Conservation (phyloP, 352 stramenopile genomes). For the Phytophthora megakarya region DNA sequence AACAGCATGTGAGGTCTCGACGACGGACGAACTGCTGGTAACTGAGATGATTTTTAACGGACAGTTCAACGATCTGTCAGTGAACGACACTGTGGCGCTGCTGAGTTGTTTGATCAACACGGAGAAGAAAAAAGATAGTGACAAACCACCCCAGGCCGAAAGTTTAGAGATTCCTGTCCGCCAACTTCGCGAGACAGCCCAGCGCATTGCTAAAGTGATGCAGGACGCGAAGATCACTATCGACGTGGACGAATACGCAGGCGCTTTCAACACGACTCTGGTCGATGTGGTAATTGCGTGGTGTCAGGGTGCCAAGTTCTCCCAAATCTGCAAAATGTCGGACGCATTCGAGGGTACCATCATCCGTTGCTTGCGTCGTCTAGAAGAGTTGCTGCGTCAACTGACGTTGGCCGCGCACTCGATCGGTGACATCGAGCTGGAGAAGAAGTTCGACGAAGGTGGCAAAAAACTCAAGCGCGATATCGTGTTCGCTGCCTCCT, state of each 20-base stretch:
- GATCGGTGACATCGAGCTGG: conserved; percentile 97
- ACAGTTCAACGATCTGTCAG: conserved; percentile 97
- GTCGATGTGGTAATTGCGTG: conserved; percentile 98
- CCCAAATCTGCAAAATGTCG: conserved; percentile 98
- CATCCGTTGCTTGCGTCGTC: conserved; percentile 95
- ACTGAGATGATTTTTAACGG: conserved; percentile 99
- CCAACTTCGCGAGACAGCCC: conserved; percentile 95
- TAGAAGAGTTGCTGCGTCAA: conserved; percentile 98
- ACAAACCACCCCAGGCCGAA: conserved; percentile 81
- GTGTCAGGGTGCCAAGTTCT: conserved; percentile 98
- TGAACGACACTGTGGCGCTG: conserved; percentile 96
- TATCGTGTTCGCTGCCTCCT: conserved; percentile 99
- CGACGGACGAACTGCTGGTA: conserved; percentile 97
- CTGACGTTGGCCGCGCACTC: conserved; percentile 94
- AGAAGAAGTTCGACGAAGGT: conserved; percentile 98
- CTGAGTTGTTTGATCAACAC: conserved; percentile 97
- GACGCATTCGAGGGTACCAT: conserved; percentile 98
- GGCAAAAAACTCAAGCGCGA: conserved; percentile 98
- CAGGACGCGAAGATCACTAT: conserved; percentile 93
- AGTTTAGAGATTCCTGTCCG: conserved; percentile 88
- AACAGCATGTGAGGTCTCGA: conserved; percentile 99
- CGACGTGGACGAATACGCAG: conserved; percentile 98
- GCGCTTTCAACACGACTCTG: conserved; percentile 97
- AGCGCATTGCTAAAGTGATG: conserved; percentile 90
- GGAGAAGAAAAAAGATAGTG: conserved; percentile 92